Base-by-base conservation (phyloP, 2,329 filamentous ascomycete species). In the Fusarium anguioides region DNA sequence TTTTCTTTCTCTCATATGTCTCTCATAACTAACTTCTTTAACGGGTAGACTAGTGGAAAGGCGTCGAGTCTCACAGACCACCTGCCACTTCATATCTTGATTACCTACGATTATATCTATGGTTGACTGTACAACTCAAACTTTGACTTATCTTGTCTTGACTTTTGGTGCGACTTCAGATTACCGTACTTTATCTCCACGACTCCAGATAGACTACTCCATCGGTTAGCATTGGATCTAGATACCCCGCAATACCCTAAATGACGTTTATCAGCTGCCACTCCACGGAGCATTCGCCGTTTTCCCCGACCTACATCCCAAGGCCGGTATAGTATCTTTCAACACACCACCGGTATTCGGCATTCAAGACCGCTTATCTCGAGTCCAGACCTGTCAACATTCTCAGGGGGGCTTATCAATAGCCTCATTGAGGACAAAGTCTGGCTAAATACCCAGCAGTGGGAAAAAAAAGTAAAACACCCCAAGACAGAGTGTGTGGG, bases 221-320 rank as follows among this genome's bases (percentile, higher is more conserved):
- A 63, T 50, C 36, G 58, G 53, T 44, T 53, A 64, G 56, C 46
- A 58, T 45, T 51, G n/a, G 27, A 49, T 27, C 46, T 47, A 36
- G 41, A 52, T 68, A 66, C 64, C 64, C 64, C 64, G 64, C 64
- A 68, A 50, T 53, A 64, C 41, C 51, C 36, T 45, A 66, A 54
- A 41, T 68, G 60, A 52, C 49, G 42, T 67, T 60, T 68, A 49
- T 68, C 58, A 51, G 36, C 55, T 27, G 41, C 56, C 65, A 53
- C 64, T 45, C 56, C 65, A 53, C 64, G 49, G 60, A 55, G 35
- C 46, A 39, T 40, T 55, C 49, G 49, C 60, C 53, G 60, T 57
- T 61, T 68, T 36, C 49, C 54, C 64, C 64, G 64, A 68, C 54
- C 60, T 52, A 44, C 53, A 47, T 49, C 39, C 54, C 57, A 18